Evolutionary conservation across 192 early-diverging fungal genomes (phyloP).

Genomic region (Rhizophagus sp.): DNA sequence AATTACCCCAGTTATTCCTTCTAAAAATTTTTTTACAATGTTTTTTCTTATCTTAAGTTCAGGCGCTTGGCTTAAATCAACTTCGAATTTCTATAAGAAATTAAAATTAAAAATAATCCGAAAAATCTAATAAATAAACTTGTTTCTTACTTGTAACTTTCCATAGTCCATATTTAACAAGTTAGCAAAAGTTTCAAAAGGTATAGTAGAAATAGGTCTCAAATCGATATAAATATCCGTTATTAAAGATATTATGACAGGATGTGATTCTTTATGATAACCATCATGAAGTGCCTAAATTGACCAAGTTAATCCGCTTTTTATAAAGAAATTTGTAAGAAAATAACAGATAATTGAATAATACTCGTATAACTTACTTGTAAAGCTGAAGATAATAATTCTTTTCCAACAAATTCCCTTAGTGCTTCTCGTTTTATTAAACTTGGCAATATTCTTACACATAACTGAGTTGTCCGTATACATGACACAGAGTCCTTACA

Average conservation of each 20-base stretch:
- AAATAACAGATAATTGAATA: neutral
- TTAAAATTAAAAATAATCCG: neutral
- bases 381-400: conserved; percentile 21
- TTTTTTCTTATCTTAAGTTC: neutral
- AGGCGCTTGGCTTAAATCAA: neutral
- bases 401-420: conserved; percentile 18
- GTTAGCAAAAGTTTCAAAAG: conserved; percentile 24
- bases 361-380: neutral
- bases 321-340: no score
- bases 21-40: conserved; percentile 3
- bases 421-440: conserved; percentile 1
- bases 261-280: conserved; percentile 28
- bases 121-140: no score
- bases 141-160: conserved; percentile 16
- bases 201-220: neutral
- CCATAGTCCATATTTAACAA: conserved; percentile 7
- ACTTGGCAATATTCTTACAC: conserved; percentile 1
- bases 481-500: conserved; percentile 21
- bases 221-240: conserved; percentile 29
- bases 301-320: neutral
- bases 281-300: conserved; percentile 28
- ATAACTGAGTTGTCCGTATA: neutral
- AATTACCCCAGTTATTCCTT: conserved; percentile 7
- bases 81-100: conserved; percentile 3
- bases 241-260: conserved; percentile 18